Evolutionary conservation across 768 basidiomycete species (phyloP), one percentile per base, ranked within the genome.

Genomic region (Agaricus blazei): DNA sequence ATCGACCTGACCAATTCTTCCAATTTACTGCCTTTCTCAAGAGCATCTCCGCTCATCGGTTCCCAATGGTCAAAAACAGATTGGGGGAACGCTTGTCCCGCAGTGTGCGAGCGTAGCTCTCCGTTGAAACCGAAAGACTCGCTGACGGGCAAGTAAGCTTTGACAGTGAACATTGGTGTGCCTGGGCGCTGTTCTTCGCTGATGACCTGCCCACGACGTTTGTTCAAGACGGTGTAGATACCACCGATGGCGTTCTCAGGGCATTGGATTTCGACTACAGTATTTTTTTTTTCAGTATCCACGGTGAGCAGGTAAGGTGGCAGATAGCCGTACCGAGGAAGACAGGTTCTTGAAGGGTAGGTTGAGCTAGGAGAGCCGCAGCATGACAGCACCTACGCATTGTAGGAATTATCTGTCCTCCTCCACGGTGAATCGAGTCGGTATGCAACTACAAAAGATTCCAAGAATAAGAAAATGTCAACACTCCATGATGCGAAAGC

Each of bases 151-250:
- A 94, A 79, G 80, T 93, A 93, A 26, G 94, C 94, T 83, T 97
- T 98, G 75, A 99, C 88, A 46, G 89, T 98, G 87, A 96, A 96
- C 93, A 98, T 97, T 59, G 97, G 97, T n/a, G 97, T 99, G 77
- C 97, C 96, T 3, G 85, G 79, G 66, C 95, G 80, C 75, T 98
- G 97, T 74, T 98, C 96, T 74, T 98, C 91, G 63, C 88, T 90
- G 83, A 95, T 96, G 59, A 99, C 96, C 70, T 97, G 94, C 60
- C 96, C 96, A 83, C 95, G 91, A 68, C 94, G 90, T 77, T 89
- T 93, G 85, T 97, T 98, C 76, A 93, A 73, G 60, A 82, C 83
- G 52, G 80, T 83, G 86, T 98, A 98, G 74, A 98, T 92, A 79
- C 96, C 95, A 73, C 95, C 96, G 62, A 98, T 96, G 58, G 91